Evolutionary conservation across 768 basidiomycete species (phyloP).

Genomic region (Galerina sulciceps): DNA sequence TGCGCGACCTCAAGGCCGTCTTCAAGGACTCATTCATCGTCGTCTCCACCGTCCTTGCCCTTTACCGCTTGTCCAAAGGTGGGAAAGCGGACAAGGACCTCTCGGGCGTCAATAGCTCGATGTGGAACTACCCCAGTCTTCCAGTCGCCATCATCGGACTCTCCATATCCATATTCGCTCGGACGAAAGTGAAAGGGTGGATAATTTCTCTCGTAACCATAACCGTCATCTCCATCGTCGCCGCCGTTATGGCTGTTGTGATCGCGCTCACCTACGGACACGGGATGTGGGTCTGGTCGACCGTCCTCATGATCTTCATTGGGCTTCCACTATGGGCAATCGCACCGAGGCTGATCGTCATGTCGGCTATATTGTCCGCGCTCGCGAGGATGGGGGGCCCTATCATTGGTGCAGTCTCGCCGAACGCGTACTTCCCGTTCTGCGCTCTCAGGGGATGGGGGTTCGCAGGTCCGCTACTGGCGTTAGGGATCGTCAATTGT

Average conservation of each 20-base stretch:
- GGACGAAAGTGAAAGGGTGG: slow-evolving; percentile 5
- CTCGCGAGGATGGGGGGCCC: not conserved
- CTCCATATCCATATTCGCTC: slow-evolving; percentile 3
- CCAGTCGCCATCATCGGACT: slow-evolving; percentile 9
- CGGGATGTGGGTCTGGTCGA: not conserved
- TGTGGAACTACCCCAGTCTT: slow-evolving; percentile 10
- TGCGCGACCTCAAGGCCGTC: not conserved
- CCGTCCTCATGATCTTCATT: not conserved
- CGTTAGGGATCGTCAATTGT: slow-evolving; percentile 1
- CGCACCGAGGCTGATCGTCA: not conserved
- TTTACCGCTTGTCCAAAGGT: no score
- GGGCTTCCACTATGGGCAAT: not conserved
- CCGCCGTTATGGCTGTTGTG: not conserved
- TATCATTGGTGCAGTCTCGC: not conserved
- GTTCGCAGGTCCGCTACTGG: slow-evolving; percentile 8
- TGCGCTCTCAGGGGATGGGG: slow-evolving; percentile 10
- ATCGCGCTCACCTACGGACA: not conserved
- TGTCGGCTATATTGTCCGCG: not conserved
- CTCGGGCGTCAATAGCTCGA: slow-evolving; percentile 1
- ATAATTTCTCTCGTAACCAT: not conserved
- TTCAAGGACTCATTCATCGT: no score
- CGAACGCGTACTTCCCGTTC: slow-evolving; percentile 9
- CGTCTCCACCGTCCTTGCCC: no score
- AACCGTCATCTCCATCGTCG: not conserved
- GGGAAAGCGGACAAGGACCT: not conserved